Evolutionary conservation across 345 rosid species (phyloP), one percentile per base, ranked within the genome.

Genomic region (Moringa oleifera): DNA sequence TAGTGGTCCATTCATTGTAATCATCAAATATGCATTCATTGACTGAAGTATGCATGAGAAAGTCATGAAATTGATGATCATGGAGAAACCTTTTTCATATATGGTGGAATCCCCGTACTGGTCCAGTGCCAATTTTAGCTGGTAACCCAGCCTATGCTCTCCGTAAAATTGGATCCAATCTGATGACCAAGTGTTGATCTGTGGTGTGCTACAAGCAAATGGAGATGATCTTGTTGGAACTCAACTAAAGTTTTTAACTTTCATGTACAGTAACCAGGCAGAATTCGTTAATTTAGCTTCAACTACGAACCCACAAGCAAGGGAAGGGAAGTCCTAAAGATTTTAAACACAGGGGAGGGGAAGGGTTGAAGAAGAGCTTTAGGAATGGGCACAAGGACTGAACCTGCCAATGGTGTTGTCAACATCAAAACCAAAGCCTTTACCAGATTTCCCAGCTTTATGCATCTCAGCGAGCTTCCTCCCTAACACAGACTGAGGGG

Each of bases 401-500:
- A 55, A 89, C 98, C 98, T 93, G 71, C 98, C 98, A 77, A 93
- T 78, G 51, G 97, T 93, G 77, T 93, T 93, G 49, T 90, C 85
- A 33, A 90, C 94, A 51, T 86, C 85, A 68, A 93, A 93, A 21
- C 98, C 97, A 54, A 86, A 93, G 55, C 98, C 97, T 60, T 86
- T 88, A 2, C 72, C 73, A 10, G 97, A 83, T 73, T 80, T 90
- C 37, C 91, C 91, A 16, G 89, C 92, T 77, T 79, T 86, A 80
- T 90, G 98, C 98, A 90, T 93, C 79, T 88, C 94, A 66, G 89
- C 98, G 53, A 90, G 89, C 76, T 86, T 84, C 85, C 79, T 86
- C 54, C 98, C 97, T 61, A 93, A 70, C 18, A 66, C 85, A 65
- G 86, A 68, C 98, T 93, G 73, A 61, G n/a, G 62, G 76, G 68